Conservation (phyloP, 2,329 filamentous ascomycete genomes). For the Pestalotiopsis sp. region DNA sequence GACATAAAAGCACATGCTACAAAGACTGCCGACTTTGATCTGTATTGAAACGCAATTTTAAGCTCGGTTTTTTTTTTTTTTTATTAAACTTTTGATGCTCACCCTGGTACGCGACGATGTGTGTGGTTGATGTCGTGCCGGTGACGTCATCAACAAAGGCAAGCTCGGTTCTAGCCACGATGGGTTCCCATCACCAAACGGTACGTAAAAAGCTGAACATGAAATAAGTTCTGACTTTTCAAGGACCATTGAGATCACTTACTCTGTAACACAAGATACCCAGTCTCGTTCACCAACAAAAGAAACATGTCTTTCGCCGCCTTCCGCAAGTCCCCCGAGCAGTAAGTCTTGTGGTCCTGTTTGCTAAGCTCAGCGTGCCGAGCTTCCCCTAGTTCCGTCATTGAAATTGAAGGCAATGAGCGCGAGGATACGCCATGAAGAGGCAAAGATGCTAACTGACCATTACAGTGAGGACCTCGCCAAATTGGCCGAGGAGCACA, state of each 20-base stretch:
- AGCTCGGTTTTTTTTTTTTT: too few species aligned
- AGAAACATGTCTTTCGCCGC: slow-evolving; percentile 31
- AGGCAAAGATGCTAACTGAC: not conserved
- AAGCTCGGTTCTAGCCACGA: not conserved
- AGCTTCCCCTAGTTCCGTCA: too few species aligned
- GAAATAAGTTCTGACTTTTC: too few species aligned
- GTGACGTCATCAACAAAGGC: not conserved
- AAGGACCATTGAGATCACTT: too few species aligned
- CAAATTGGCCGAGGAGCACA: slow-evolving; percentile 57
- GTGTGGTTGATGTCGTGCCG: not conserved
- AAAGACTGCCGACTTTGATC: too few species aligned
- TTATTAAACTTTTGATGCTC: too few species aligned
- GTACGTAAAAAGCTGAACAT: not conserved
- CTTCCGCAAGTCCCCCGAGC: slow-evolving; percentile 33
- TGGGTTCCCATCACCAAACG: not conserved
- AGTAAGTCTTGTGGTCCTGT: slow-evolving; percentile 9
- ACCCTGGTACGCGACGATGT: not conserved
- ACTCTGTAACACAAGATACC: not conserved
- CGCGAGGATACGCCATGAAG: not conserved
- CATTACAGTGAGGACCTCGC: slow-evolving; percentile 45
- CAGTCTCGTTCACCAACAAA: not conserved
- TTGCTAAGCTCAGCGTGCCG: too few species aligned
- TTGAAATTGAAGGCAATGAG: too few species aligned
- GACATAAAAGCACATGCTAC: too few species aligned
- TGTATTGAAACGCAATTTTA: too few species aligned